These are phyloP conservation scores for Tolypocladium inflatum DNA, from an alignment of 2,329 filamentous ascomycete species.

Conservation along the genomic window DNA sequence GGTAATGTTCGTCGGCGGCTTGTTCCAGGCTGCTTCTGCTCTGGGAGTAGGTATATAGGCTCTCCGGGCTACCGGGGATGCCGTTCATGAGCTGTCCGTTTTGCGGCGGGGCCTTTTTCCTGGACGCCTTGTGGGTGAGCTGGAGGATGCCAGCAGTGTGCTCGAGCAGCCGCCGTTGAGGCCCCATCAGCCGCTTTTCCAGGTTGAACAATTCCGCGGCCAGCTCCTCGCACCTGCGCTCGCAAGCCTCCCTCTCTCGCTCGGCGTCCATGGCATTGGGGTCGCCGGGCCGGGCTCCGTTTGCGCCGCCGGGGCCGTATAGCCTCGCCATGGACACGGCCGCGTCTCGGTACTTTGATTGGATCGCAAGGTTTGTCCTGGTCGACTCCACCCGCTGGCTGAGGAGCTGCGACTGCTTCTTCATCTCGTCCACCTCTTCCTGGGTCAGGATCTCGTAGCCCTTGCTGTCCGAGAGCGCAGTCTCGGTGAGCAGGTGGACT, in stretches of 20 bases:
- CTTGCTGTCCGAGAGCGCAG: constrained; percentile 80
- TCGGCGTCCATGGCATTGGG: constrained; percentile 53
- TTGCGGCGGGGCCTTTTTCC: constrained; percentile 37
- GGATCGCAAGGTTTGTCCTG: constrained; percentile 73
- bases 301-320: constrained; percentile 49
- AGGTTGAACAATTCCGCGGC: constrained; percentile 70
- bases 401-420: constrained; percentile 72
- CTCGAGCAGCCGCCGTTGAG: constrained; percentile 68
- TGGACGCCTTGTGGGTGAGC: constrained; percentile 74
- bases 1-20: constrained; percentile 48
- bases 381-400: constrained; percentile 72
- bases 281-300: constrained; percentile 39
- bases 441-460: constrained; percentile 78
- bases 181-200: constrained; percentile 66
- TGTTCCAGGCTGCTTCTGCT: constrained; percentile 49
- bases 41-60: constrained; percentile 60
- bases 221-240: constrained; percentile 77
- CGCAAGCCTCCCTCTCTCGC: constrained; percentile 63
- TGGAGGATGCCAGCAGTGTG: constrained; percentile 91
- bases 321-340: constrained; percentile 78
- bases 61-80: constrained; percentile 68
- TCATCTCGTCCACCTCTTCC: constrained; percentile 84
- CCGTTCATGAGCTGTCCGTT: constrained; percentile 37
- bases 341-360: constrained; percentile 91
- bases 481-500: constrained; percentile 88